phyloP scores from a whole-genome alignment of 2,329 filamentous ascomycete species.

The Aspergillus sp. region DNA sequence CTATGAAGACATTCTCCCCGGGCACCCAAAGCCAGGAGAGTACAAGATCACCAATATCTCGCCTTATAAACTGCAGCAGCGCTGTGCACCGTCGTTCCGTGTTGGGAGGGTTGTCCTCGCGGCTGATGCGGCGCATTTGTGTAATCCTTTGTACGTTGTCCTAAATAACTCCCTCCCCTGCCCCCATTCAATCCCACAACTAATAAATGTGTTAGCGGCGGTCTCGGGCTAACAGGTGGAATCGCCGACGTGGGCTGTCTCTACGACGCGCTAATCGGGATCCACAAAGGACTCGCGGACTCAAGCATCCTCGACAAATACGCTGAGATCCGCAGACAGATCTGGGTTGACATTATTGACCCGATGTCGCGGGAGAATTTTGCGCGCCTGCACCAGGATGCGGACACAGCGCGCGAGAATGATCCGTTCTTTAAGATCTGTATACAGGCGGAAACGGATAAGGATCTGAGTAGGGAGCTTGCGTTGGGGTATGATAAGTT shows the following conservation, averaged over 20 bases:
- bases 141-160: constrained; percentile 51
- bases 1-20: constrained; percentile 59
- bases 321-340: constrained; percentile 39
- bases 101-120: constrained; percentile 58
- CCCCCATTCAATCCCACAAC: background rate
- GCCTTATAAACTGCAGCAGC: constrained; percentile 63
- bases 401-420: constrained; percentile 34
- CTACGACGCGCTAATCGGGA: constrained; percentile 56
- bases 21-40: constrained; percentile 57
- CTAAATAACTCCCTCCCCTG: background rate
- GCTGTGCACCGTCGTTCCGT: constrained; percentile 58
- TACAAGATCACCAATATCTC: constrained; percentile 59
- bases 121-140: constrained; percentile 63
- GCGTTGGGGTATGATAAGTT: constrained; percentile 30
- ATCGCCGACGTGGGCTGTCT: constrained; percentile 64
- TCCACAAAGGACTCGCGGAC: constrained; percentile 39
- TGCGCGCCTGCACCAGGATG: constrained; percentile 35
- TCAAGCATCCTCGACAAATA: constrained; percentile 47
- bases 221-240: constrained; percentile 63
- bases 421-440: constrained; percentile 39
- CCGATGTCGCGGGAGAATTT: constrained; percentile 46
- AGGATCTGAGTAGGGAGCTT: constrained; percentile 24
- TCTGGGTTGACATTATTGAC: constrained; percentile 40
- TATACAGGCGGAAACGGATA: constrained; percentile 31
- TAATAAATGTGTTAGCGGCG: constrained; percentile 44